Percentiles rank a stretch among this genome's conserved stretches.
Evolutionary conservation across 2,329 filamentous ascomycete genomes (phyloP).

Genomic region (Cercospora sp.): DNA sequence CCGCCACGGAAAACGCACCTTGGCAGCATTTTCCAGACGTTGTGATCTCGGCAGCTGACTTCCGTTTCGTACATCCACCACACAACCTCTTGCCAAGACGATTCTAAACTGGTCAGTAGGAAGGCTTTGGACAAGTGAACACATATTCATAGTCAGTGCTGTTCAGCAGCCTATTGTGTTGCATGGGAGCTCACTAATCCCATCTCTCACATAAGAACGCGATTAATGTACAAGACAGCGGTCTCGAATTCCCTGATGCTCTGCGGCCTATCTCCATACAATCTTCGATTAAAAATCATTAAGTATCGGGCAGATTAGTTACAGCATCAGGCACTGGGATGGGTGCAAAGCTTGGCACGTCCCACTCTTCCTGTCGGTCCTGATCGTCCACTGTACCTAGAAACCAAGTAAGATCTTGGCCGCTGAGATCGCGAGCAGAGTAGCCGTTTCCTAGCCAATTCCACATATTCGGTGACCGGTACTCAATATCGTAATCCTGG

Average conservation of each 20-base stretch:
- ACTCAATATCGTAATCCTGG: conserved; percentile 52
- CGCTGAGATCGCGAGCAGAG: conserved; percentile 8
- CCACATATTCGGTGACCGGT: conserved; percentile 47
- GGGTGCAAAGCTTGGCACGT: neutral
- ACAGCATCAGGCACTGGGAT: neutral
- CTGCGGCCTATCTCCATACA: no score
- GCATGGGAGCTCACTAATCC: no score
- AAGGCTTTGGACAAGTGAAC: no score
- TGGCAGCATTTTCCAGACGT: neutral
- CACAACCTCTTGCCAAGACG: no score
- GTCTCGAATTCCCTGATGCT: no score
- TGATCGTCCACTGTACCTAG: conserved; percentile 1
- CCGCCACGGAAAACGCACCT: neutral
- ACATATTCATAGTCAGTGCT: no score
- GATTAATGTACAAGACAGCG: no score
- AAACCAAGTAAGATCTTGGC: conserved; percentile 10
- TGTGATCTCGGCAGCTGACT: neutral
- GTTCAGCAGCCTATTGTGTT: no score
- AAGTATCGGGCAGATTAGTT: neutral
- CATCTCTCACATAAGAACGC: no score
- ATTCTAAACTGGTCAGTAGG: no score
- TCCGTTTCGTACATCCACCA: neutral
- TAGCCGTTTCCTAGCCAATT: conserved; percentile 51
- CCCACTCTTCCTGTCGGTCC: neutral
- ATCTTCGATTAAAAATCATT: neutral